Base-by-base conservation (phyloP, 2,329 filamentous ascomycete species). In the Colletotrichum sp. region DNA sequence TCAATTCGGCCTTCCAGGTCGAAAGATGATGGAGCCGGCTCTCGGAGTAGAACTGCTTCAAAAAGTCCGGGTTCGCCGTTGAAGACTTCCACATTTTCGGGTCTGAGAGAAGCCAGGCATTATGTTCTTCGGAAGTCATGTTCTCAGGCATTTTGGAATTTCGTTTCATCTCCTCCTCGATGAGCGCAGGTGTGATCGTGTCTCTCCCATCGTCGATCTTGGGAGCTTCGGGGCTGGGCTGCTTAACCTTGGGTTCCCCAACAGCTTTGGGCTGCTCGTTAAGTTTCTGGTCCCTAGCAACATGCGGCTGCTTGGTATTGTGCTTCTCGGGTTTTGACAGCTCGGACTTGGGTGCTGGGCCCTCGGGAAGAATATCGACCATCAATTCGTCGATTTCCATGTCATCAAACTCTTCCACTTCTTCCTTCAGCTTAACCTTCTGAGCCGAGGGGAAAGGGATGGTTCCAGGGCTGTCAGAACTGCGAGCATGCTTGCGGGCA, bases 1-100 rank as follows among this genome's bases (percentile, higher is more conserved):
- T 99, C 6, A 99, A 86, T 75, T 98, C 95, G 2, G 96, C 95
- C 87, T 99, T 99, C 98, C 97, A 99, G 1, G 95, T 95, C 0
- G 96, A 98, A 0, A 99, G 87, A 82, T 99, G 97, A 84, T 99
- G 98, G 24, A 99, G 89, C 28, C 97, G 93, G 77, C 96, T 99
- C 85, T 99, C 96, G 6, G 95, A 94, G 82, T 99, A 99, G 82
- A 95, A 99, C 77, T 99, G 96, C 78, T 96, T 94, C 2, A 99
- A 88, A 77, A 99, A 99, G 44, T 97, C 93, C 0, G 98, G 97
- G 79, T 99, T 98, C 10, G 96, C 95, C 2, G 96, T 96, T 2
- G 96, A 98, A 0, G 96, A 96, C 81, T 98, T 97, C 75, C 95
- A 92, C 80, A 98, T 92, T 39, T 93, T 93, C 4, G 97, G 96